These are phyloP conservation scores for Bjerkandera adusta DNA, from an alignment of 1,284 basidiomycete genomes.

Conservation along the genomic window DNA sequence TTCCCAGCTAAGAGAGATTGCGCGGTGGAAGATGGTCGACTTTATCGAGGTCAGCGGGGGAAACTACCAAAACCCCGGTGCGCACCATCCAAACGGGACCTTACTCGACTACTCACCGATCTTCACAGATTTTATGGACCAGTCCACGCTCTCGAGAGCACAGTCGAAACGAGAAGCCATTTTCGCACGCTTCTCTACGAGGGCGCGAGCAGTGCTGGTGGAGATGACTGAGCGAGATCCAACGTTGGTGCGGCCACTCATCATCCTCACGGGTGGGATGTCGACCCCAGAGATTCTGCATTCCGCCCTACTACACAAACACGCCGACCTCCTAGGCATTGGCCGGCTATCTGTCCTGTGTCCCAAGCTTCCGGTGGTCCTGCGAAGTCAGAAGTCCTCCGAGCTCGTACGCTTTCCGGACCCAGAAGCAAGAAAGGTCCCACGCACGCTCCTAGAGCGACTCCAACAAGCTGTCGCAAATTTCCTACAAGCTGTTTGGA, in stretches of 20 bases:
- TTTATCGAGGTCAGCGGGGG: conserved; percentile 89
- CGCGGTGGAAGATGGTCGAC: conserved; percentile 65
- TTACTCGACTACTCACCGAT: not conserved
- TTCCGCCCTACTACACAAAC: conserved; percentile 46
- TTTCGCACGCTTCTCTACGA: conserved; percentile 58
- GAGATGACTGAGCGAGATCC: conserved; percentile 27
- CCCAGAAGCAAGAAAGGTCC: not conserved
- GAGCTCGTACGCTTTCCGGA: conserved; percentile 2
- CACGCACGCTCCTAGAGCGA: not conserved
- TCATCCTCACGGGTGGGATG: conserved; percentile 83
- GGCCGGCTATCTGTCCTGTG: conserved; percentile 67
- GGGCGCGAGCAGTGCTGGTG: conserved; percentile 43
- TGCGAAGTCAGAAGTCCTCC: not conserved
- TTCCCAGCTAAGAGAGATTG: conserved; percentile 62
- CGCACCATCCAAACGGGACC: conserved; percentile 17
- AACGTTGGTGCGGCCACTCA: conserved; percentile 42
- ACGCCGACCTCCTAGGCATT: conserved; percentile 76
- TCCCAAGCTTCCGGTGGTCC: conserved; percentile 48
- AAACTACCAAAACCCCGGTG: conserved; percentile 80
- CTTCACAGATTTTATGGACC: conserved; percentile 28
- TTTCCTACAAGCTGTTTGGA: no score
- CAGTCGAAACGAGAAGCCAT: conserved; percentile 47
- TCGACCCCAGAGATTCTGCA: conserved; percentile 59
- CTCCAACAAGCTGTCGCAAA: no score
- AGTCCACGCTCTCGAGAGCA: conserved; percentile 10